A percentile compares a stretch with the other conserved stretches of the same genome.
Evolutionary conservation across 208 protist species (phyloP).

Genomic region (Borovskyia barvae): DNA sequence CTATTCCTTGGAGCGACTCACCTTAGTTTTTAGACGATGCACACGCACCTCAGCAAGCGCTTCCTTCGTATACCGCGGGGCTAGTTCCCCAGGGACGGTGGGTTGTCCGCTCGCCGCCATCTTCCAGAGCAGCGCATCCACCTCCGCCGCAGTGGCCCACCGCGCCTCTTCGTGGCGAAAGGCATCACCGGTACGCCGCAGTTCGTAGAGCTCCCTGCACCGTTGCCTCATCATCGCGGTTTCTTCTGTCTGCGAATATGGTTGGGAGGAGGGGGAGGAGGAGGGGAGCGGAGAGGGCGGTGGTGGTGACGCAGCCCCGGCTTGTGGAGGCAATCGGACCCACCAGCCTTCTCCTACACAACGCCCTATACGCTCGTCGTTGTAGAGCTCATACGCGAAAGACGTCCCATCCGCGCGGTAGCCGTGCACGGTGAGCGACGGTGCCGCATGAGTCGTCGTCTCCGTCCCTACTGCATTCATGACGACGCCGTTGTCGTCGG

Average conservation of each 20-base stretch:
- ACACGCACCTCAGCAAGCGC: conserved; percentile 41
- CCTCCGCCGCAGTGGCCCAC: conserved; percentile 19
- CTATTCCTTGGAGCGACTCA: too few relatives aligned
- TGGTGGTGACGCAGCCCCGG: not conserved
- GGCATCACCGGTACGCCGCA: conserved; percentile 52
- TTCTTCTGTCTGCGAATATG: too few relatives aligned
- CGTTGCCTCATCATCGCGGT: conserved; percentile 2
- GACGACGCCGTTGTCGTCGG: conserved; percentile 1
- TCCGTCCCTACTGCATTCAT: not conserved
- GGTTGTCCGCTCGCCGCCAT: conserved; percentile 15
- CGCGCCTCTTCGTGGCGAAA: conserved; percentile 46
- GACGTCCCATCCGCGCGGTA: conserved; percentile 36
- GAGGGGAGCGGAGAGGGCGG: not conserved
- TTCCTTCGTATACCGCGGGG: conserved; percentile 25
- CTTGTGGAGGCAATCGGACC: conserved; percentile 42
- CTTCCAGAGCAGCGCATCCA: conserved; percentile 27
- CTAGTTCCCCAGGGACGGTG: conserved; percentile 36
- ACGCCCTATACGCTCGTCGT: conserved; percentile 40
- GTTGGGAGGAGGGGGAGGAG: too few relatives aligned
- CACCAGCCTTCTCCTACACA: conserved; percentile 66
- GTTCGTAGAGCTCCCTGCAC: conserved; percentile 48
- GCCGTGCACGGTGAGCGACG: conserved; percentile 37
- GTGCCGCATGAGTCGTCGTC: not conserved
- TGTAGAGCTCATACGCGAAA: conserved; percentile 40
- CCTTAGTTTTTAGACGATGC: conserved; percentile 58